Conservation (phyloP, 2,329 filamentous ascomycete genomes). For the Neopestalotiopsis rosae region DNA sequence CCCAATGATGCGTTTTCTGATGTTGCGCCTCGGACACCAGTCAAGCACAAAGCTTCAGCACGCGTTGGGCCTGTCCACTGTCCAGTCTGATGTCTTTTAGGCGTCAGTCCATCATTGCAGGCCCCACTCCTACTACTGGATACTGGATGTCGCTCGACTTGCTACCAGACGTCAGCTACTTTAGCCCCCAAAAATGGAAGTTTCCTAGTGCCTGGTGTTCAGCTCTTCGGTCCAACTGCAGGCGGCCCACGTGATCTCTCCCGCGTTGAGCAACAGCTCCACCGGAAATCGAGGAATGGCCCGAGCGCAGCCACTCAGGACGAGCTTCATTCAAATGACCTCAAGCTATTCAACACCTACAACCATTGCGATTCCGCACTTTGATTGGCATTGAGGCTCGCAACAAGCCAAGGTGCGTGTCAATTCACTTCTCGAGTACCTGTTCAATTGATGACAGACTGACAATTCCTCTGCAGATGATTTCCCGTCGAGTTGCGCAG, state of each 20-base stretch:
- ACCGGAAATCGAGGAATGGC: slow-evolving; percentile 13
- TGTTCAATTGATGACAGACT: neutral
- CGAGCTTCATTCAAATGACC: slow-evolving; percentile 18
- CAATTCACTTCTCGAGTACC: slow-evolving; percentile 20
- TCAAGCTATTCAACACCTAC: slow-evolving; percentile 32
- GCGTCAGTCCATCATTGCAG: no score
- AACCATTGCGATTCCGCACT: slow-evolving; percentile 31
- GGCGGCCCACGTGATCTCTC: neutral
- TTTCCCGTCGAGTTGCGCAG: slow-evolving; percentile 63
- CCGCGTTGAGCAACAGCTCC: neutral
- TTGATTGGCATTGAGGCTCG: slow-evolving; percentile 37
- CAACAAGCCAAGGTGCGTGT: slow-evolving; percentile 40
- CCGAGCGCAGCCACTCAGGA: slow-evolving; percentile 17
- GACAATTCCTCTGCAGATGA: slow-evolving; percentile 53
- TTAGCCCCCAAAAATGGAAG: no score
- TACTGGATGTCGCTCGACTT: neutral
- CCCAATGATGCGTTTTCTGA: slow-evolving; percentile 15
- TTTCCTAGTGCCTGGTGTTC: slow-evolving; percentile 1
- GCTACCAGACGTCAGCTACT: neutral
- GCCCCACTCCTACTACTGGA: neutral
- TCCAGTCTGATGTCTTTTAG: no score
- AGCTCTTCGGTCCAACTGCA: slow-evolving; percentile 33
- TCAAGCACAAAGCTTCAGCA: neutral
- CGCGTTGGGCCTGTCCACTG: neutral
- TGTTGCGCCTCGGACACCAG: slow-evolving; percentile 5